Percentiles rank a stretch among this genome's conserved stretches.
These are phyloP conservation scores for Rugonectria rugulosa DNA, from an alignment of 2,329 filamentous ascomycete species.

Conservation along the genomic window DNA sequence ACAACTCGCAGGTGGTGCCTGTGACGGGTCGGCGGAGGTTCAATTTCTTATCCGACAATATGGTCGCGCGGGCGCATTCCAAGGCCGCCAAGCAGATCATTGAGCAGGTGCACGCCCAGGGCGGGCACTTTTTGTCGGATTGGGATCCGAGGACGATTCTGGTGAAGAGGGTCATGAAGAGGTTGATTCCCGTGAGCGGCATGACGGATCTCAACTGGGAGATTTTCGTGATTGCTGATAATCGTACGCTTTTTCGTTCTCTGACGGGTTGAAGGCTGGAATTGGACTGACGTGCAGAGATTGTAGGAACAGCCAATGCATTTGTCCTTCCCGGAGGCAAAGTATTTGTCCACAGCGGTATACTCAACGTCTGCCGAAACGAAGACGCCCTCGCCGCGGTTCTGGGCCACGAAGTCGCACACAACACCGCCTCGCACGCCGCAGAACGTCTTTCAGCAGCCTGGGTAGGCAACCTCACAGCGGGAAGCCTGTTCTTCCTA, in stretches of 20 bases:
- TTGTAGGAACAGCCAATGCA: conserved; percentile 68
- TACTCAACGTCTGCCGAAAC: conserved; percentile 70
- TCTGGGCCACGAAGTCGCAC: conserved; percentile 81
- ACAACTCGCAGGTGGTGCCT: conserved; percentile 76
- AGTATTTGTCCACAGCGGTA: conserved; percentile 80
- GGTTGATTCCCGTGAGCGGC: conserved; percentile 73
- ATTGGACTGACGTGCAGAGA: conserved; percentile 3
- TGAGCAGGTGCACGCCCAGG: conserved; percentile 58
- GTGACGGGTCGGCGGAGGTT: conserved; percentile 76
- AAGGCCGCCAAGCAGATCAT: conserved; percentile 52
- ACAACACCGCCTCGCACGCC: conserved; percentile 74
- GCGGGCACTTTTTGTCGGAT: conserved; percentile 63
- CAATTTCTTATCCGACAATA: conserved; percentile 67
- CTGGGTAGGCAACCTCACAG: conserved; percentile 60
- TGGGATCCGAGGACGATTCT: conserved; percentile 63
- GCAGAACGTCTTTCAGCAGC: conserved; percentile 68
- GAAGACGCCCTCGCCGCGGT: conserved; percentile 78
- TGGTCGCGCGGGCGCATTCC: conserved; percentile 56
- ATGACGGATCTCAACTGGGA: conserved; percentile 70
- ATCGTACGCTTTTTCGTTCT: conserved; percentile 46
- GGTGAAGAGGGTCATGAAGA: conserved; percentile 70
- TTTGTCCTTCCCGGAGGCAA: conserved; percentile 82
- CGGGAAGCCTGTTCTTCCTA: conserved; percentile 59
- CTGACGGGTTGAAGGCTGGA: neutral
- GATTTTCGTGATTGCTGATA: conserved; percentile 76